Evolutionary conservation across 1,284 basidiomycete species (phyloP), one percentile per base, ranked within the genome.

Genomic region (Wolfiporia cocos): DNA sequence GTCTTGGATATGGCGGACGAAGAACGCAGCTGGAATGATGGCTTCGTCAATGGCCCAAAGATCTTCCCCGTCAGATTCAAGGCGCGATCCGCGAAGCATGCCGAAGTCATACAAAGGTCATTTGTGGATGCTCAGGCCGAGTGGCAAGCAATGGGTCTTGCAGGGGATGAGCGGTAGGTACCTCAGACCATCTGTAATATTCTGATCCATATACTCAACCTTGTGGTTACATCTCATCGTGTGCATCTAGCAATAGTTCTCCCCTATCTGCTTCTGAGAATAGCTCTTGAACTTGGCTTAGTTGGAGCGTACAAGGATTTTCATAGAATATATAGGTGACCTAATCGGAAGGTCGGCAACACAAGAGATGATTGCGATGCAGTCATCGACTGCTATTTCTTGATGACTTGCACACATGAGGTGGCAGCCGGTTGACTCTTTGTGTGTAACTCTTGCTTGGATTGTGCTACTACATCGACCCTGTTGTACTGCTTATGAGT

Each of bases 1-100:
- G 39, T 62, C 19, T 57, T 58, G 15, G 57, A 60, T 41, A 51
- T 57, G 10, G 49, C 42, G 14, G 54, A 56, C 39, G 58, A 62
- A 37, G 46, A 51, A 28, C 41, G 37, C 20, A 59, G 53, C 7
- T 61, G 53, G 42, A 51, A 48, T 10, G 55, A 57, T 32, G 58
- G 59, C 6, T 54, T 60, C 37, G 49, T 59, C 23, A 49, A 46
- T 32, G 49, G 49, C 17, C 58, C 58, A 10, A 47, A 50, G 22
- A 51, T 52, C 21, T 61, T 49, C 47, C 43, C 44, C 20, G 54
- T 53, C 17, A 48, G 39, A 4, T 61, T 60, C 47, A 49, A 39
- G 35, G 37, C 53, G 20, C 46, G 58, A 31, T 55, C 56, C 22
- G 54, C 53, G 43, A 51, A 49, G 42, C 47, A 55, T 33, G 55